Evolutionary conservation across 75 land plant genomes (phyloP).

Genomic region (Azolla pinnata): DNA sequence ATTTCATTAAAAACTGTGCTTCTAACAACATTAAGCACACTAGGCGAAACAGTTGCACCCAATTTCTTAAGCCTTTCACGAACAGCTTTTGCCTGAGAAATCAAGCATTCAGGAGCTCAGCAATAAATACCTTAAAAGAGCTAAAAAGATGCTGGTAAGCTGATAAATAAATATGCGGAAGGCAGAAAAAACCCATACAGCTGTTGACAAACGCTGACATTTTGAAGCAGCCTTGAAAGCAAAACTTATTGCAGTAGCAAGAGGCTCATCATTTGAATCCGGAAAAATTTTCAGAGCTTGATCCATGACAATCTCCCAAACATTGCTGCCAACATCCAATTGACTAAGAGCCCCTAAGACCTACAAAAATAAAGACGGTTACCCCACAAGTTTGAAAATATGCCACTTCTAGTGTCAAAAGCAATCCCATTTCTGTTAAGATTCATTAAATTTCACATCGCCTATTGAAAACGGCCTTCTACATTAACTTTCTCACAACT

Average conservation of each 20-base stretch:
- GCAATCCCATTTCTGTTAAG: too few relatives aligned
- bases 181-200: constrained; percentile 35
- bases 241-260: constrained; percentile 60
- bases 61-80: constrained; percentile 60
- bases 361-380: constrained; percentile 51
- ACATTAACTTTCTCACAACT: too few relatives aligned
- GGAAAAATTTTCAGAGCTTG: constrained; percentile 57
- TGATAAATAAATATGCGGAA: too few relatives aligned
- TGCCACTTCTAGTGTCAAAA: too few relatives aligned
- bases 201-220: constrained; percentile 70
- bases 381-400: too few relatives aligned
- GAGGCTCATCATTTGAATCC: constrained; percentile 77
- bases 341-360: constrained; percentile 81
- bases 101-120: neutral
- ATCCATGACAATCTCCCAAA: constrained; percentile 66
- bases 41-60: constrained; percentile 65
- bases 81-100: constrained; percentile 56
- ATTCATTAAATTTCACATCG: too few relatives aligned
- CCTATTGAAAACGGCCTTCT: too few relatives aligned
- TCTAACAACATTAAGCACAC: constrained; percentile 65
- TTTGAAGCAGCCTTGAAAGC: constrained; percentile 84
- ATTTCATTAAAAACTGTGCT: constrained; percentile 48
- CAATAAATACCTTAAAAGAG: neutral
- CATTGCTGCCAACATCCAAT: constrained; percentile 66
- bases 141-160: too few relatives aligned